Evolutionary conservation across 148 eudicot genomes (phyloP), one percentile per base, ranked within the genome.

Genomic region (Talinum fruticosum): DNA sequence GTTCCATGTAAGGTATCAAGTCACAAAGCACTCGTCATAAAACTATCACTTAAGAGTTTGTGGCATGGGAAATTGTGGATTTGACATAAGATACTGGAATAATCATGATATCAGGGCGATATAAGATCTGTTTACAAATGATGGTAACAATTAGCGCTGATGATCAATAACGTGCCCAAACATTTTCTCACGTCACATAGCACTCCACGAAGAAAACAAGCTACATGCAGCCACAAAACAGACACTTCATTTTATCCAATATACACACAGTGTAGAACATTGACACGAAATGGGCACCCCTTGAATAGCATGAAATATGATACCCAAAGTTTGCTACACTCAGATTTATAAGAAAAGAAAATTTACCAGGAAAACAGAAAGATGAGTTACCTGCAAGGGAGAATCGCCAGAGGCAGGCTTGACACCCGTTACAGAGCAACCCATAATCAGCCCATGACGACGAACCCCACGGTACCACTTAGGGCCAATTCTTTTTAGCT

Each of bases 381-480:
- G 75, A 33, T 26, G 23, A 24, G 36, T 68, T 86, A 95, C 99
- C 99, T 91, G 83, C 87, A 96, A 80, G 29, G 97, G 99, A 68
- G 99, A 96, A 84, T 96, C 99, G 2, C 99, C 99, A 45, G 99
- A 88, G 3, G 88, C 84, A 54, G 96, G 92, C 67, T 96, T 96
- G 33, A 89, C 91, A 53, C 99, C 99, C 8, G 96, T 91, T 30
- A 96, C 99, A 41, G 99, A 96, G 75, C 99, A 96, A 28, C 99
- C 99, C 91, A 96, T 96, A 70, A 93, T 96, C 28, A 96, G 92
- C 38, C 99, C 99, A 78, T 93, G 99, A 36, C 97, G 87, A 62
- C 96, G 99, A 84, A 91, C 99, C 30, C 99, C 97, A 80, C 97
- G 93, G 64, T 91, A 93, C 97, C 97, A 96, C 86, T 91, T 88